Evolutionary conservation across 179 eudicot genomes (phyloP).

Genomic region (Camellia oleifera): DNA sequence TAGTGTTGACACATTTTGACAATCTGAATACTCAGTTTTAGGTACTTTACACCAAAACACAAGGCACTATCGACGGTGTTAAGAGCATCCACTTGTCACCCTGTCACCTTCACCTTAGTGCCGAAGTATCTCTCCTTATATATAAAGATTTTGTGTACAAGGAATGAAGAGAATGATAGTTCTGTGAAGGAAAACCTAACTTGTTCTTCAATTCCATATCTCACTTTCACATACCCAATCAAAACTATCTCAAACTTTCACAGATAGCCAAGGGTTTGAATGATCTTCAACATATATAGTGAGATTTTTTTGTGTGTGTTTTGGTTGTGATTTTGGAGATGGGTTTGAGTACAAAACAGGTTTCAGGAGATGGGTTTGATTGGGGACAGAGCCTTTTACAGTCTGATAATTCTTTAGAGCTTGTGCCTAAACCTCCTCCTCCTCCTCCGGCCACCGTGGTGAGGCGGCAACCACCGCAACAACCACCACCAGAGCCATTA

Average conservation of each 20-base stretch:
- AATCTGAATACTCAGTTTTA: too few species aligned
- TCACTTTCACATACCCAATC: slow-evolving; percentile 17
- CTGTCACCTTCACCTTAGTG: slow-evolving; percentile 42
- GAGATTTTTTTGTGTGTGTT: neutral
- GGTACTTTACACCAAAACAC: slow-evolving; percentile 20
- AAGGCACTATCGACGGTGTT: slow-evolving; percentile 49
- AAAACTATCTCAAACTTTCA: slow-evolving; percentile 17
- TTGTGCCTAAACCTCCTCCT: slow-evolving; percentile 20
- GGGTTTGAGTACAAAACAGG: slow-evolving; percentile 63
- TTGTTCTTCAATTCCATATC: neutral
- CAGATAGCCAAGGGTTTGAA: slow-evolving; percentile 23
- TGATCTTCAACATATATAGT: neutral
- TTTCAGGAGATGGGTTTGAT: slow-evolving; percentile 49
- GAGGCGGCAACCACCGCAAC: slow-evolving; percentile 12
- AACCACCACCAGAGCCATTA: slow-evolving; percentile 36
- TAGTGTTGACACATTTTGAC: too few species aligned
- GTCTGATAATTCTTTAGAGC: slow-evolving; percentile 8
- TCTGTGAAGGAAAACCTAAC: slow-evolving; percentile 16
- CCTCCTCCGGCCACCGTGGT: neutral
- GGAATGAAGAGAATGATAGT: slow-evolving; percentile 8
- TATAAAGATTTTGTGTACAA: slow-evolving; percentile 10
- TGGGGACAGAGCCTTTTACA: slow-evolving; percentile 43
- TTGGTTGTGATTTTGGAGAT: slow-evolving; percentile 22
- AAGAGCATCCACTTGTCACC: slow-evolving; percentile 41
- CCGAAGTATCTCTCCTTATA: slow-evolving; percentile 30